Evolutionary conservation across 306 rosid genomes (phyloP), one percentile per base, ranked within the genome.

Genomic region (Mucuna pruriens): DNA sequence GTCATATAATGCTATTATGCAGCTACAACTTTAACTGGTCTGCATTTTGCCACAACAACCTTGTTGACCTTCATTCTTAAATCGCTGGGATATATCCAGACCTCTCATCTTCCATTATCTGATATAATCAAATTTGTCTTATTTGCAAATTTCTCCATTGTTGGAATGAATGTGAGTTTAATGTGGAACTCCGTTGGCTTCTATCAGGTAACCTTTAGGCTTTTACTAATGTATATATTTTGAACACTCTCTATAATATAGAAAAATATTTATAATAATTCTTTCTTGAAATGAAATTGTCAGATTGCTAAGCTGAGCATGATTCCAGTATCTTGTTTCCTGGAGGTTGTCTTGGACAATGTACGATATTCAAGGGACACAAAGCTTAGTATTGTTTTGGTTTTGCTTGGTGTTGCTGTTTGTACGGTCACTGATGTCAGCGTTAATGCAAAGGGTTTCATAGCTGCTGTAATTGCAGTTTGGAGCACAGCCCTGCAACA

Each of bases 151-250:
- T 91, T 90, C 86, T 93, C 97, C 74, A 93, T 93, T 55, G 96
- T 91, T 16, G 96, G 96, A 64, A 93, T 93, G 97, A 93, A 93
- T 82, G 92, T 93, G 83, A 93, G 97, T 86, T 84, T 93, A 79
- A 93, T 93, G 97, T 91, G 96, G 96, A 93, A 93, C 84, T 93
- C 97, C 51, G 96, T 93, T 42, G 97, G 97, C 75, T 92, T 92
- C 79, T 92, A 92, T 86, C 97, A 92, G 94, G 97, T 90, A 76
- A 83, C 71, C 11, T 66, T 34, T 13, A 38, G 46, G 48, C 72
- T 73, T 40, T 44, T 19, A 16, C 31, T 60, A 22, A 65, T 23
- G 45, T 70, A 33, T 68, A 72, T 34, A 75, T 57, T n/a, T 80
- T 42, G 34, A 52, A 68, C 17, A 44, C 29, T 36, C 67, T n/a